A percentile compares a stretch with the other conserved stretches of the same genome.
These are phyloP conservation scores for Backusella circina DNA, from an alignment of 192 early-diverging fungal species.

Conservation along the genomic window DNA sequence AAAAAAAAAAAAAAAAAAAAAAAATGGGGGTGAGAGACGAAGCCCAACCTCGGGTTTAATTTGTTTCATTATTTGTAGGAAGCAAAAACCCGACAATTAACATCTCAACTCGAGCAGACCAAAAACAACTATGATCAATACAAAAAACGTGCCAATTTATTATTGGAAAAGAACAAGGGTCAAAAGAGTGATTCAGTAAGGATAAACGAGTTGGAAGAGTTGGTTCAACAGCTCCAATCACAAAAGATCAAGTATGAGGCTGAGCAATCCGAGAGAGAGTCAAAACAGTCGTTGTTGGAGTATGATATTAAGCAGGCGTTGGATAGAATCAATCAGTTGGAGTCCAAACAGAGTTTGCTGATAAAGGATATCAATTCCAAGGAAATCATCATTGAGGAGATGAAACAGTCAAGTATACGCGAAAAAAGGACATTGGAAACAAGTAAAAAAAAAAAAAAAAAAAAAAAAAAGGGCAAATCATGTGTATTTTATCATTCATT, in stretches of 20 bases:
- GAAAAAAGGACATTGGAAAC: background rate
- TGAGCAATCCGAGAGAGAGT: conserved; percentile 13
- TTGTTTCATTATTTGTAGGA: conserved; percentile 34
- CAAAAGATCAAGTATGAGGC: conserved; percentile 23
- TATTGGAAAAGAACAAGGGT: conserved; percentile 38
- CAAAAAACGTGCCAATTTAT: conserved; percentile 46
- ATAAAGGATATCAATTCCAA: background rate
- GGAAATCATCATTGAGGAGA: background rate
- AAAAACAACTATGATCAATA: conserved; percentile 55
- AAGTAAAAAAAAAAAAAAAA: background rate
- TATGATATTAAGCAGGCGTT: conserved; percentile 29
- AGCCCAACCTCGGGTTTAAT: too few species aligned
- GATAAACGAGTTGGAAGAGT: conserved; percentile 25
- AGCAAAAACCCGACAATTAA: conserved; percentile 42
- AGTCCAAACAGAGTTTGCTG: conserved; percentile 15
- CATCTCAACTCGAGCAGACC: conserved; percentile 38
- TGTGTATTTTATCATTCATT: background rate
- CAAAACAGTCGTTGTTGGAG: conserved; percentile 23
- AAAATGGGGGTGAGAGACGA: background rate
- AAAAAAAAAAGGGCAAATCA: background rate
- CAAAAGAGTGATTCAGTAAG: conserved; percentile 2
- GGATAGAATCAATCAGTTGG: conserved; percentile 29
- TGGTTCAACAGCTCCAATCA: conserved; percentile 26
- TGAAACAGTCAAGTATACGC: conserved; percentile 12
- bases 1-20: background rate